Percentiles rank a stretch among this genome's conserved stretches.
These are phyloP conservation scores for Pseudogymnoascus sp. DNA, from an alignment of 2,329 filamentous ascomycete genomes.

Conservation along the genomic window DNA sequence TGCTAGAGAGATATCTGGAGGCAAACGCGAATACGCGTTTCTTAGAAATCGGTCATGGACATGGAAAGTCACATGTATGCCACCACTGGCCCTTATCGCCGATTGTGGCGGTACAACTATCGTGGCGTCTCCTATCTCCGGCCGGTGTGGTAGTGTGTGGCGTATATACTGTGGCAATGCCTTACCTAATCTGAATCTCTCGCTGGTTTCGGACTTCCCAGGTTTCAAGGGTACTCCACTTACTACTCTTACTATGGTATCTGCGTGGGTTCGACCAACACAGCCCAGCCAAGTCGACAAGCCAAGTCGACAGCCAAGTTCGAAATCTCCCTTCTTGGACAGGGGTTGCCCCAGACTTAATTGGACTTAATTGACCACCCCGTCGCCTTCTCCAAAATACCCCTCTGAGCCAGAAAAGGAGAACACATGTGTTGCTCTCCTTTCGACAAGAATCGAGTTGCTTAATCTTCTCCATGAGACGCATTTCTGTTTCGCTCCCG, in stretches of 20 bases:
- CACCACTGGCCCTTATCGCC: background rate
- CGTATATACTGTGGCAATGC: background rate
- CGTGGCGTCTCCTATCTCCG: background rate
- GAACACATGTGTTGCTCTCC: conserved; percentile 1
- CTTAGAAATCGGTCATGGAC: conserved; percentile 1
- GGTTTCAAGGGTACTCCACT: background rate
- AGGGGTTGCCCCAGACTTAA: conserved; percentile 2
- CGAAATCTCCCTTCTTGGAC: conserved; percentile 7
- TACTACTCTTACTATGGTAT: background rate
- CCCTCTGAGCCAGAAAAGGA: conserved; percentile 5
- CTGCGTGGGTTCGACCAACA: background rate
- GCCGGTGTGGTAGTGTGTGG: background rate
- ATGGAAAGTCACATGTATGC: background rate
- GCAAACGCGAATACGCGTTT: conserved; percentile 6
- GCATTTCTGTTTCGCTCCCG: conserved; percentile 57
- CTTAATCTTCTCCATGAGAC: conserved; percentile 45
- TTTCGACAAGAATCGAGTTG: conserved; percentile 1
- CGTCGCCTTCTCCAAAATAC: background rate
- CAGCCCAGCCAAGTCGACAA: conserved; percentile 5
- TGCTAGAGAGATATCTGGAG: background rate
- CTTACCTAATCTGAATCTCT: background rate
- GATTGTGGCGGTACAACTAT: background rate
- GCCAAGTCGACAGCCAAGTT: background rate
- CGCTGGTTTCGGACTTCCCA: background rate
- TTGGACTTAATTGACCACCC: background rate